phyloP scores from a whole-genome alignment of 1,139 yeast species.

The Saccharomyces hybrid region DNA sequence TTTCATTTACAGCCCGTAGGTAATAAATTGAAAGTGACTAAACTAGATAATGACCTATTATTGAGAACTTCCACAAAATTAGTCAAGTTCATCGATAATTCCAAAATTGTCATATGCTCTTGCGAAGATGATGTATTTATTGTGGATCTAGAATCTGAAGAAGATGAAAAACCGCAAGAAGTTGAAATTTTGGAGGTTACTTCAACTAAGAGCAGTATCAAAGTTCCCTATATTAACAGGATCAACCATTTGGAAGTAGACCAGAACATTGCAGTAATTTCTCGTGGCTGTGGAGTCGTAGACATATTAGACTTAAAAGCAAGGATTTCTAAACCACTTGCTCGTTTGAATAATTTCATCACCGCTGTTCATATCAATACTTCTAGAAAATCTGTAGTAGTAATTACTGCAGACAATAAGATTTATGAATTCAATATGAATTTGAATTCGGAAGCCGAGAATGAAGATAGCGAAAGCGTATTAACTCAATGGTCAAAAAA shows the following conservation, averaged over 20 bases:
- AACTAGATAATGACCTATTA: slow-evolving; percentile 42
- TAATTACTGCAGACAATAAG: slow-evolving; percentile 68
- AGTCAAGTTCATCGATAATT: slow-evolving; percentile 39
- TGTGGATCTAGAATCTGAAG: slow-evolving; percentile 40
- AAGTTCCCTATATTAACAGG: slow-evolving; percentile 36
- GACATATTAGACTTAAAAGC: slow-evolving; percentile 42
- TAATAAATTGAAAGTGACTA: slow-evolving; percentile 43
- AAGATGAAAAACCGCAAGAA: slow-evolving; percentile 36
- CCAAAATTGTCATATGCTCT: slow-evolving; percentile 51
- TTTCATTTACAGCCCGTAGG: slow-evolving; percentile 46
- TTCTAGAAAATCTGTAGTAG: slow-evolving; percentile 45
- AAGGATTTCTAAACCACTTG: slow-evolving; percentile 31
- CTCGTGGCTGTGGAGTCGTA: slow-evolving; percentile 60
- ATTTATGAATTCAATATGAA: slow-evolving; percentile 51
- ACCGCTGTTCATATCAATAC: slow-evolving; percentile 55
- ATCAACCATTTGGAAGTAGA: slow-evolving; percentile 47
- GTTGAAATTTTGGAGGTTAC: slow-evolving; percentile 34
- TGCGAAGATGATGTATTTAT: slow-evolving; percentile 58
- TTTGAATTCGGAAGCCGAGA: background rate
- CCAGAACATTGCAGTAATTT: slow-evolving; percentile 42
- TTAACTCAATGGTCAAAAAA: slow-evolving; percentile 75
- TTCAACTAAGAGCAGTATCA: slow-evolving; percentile 27
- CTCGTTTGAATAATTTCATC: slow-evolving; percentile 52
- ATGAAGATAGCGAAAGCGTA: slow-evolving; percentile 25
- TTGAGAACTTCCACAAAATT: slow-evolving; percentile 49